Conservation (phyloP, 768 basidiomycete genomes). For the Rhizopogon sp. region DNA sequence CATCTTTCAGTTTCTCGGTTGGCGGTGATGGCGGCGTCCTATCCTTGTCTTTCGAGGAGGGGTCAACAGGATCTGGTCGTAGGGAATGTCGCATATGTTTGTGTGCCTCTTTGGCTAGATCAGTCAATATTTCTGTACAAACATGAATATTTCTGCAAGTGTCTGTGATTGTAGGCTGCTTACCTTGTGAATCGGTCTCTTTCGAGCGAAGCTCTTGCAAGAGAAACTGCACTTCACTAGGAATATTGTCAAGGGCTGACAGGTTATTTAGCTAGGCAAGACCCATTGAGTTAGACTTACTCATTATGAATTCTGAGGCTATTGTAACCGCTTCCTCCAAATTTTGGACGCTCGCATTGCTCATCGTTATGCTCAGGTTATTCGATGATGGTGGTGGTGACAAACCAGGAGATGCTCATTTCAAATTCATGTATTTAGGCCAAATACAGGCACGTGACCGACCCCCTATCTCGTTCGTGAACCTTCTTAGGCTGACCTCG, state of each 20-base stretch:
- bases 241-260: constrained; percentile 46
- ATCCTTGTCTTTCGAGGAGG: constrained; percentile 29
- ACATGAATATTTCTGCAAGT: not conserved
- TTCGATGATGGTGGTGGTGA: not conserved
- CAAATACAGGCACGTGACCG: too few species aligned
- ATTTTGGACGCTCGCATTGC: constrained; percentile 28
- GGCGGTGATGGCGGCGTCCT: constrained; percentile 27
- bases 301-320: constrained; percentile 44
- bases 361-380: constrained; percentile 16
- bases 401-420: too few species aligned
- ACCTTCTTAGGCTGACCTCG: too few species aligned
- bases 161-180: not conserved
- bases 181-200: constrained; percentile 39
- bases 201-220: constrained; percentile 44
- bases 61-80: constrained; percentile 23
- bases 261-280: not conserved
- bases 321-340: constrained; percentile 46
- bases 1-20: constrained; percentile 24
- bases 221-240: constrained; percentile 42
- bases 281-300: constrained; percentile 23
- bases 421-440: too few species aligned
- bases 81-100: constrained; percentile 40
- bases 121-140: constrained; percentile 34
- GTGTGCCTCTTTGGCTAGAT: constrained; percentile 38
- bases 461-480: too few species aligned